Evolutionary conservation across 495 filamentous ascomycete genomes (phyloP), one percentile per base, ranked within the genome.

Genomic region (Lasiosphaeria hispida): DNA sequence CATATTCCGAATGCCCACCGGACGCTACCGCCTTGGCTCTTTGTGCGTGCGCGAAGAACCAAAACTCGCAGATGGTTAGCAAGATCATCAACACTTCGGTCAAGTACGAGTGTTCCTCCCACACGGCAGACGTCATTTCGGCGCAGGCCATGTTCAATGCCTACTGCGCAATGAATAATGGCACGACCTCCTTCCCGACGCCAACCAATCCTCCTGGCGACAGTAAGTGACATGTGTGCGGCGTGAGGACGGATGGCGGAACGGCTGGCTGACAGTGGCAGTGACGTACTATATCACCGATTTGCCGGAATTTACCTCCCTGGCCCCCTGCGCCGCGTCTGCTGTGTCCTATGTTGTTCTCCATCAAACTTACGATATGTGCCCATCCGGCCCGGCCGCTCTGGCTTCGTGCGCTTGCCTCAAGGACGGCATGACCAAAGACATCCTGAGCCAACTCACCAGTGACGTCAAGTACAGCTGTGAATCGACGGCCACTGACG

Each of bases 271-370:
- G 11, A 19, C 48, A 4, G 35, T 15, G 2, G 13, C 51, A 77
- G 75, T 81, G 72, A 73, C 75, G 0, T 82, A 81, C 49, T 75
- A 76, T 47, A 76, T 82, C 57, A 80, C 77, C 5, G 78, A 76
- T 13, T 53, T 81, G 41, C 69, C 74, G 1, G 57, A 74, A 47
- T 82, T 64, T 44, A 74, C 66, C 15, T 66, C 72, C 0, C 62
- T 82, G 7, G 73, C 73, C 6, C 59, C 64, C 0, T 82, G 80
- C 48, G 79, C 79, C 6, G 66, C 68, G 42, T 58, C 37, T 6
- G 78, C 66, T 0, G 43, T 82, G 7, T 72, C 72, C 2, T 74
- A 74, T 53, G 74, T 65, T 9, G 67, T 81, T 11, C 2, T 53
- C 7, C 40, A 75, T 70, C 70, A 77, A 72, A 71, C 75, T 0